A percentile compares a stretch with the other conserved stretches of the same genome.
phyloP scores from a whole-genome alignment of 169 alveolate species.

The Cryptosporidium meleagridis region DNA sequence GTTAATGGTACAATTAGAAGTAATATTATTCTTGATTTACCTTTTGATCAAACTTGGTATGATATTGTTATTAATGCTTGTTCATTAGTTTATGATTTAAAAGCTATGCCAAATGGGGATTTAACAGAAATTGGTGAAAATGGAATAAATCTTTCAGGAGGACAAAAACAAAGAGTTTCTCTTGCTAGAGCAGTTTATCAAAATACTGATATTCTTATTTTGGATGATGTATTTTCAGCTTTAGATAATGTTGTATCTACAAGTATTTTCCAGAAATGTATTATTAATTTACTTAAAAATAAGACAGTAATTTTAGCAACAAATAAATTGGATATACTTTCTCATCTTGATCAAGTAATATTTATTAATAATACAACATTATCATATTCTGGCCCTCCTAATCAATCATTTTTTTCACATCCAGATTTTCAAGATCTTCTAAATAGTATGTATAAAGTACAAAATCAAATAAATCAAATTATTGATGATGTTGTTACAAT shows the following conservation, averaged over 20 bases:
- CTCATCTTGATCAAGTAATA: slow-evolving; percentile 34
- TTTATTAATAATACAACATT: slow-evolving; percentile 35
- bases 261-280: slow-evolving; percentile 77
- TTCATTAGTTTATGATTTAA: slow-evolving; percentile 76
- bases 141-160: slow-evolving; percentile 86
- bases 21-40: slow-evolving; percentile 81
- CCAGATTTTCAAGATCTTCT: slow-evolving; percentile 50
- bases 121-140: slow-evolving; percentile 85
- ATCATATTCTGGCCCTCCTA: slow-evolving; percentile 57
- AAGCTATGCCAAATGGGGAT: slow-evolving; percentile 79
- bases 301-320: slow-evolving; percentile 78
- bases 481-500: slow-evolving; percentile 65
- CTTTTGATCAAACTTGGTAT: slow-evolving; percentile 78
- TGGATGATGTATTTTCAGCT: slow-evolving; percentile 87
- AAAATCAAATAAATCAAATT: slow-evolving; percentile 31
- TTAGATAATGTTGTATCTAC: slow-evolving; percentile 83
- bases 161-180: slow-evolving; percentile 85
- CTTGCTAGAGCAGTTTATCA: slow-evolving; percentile 88
- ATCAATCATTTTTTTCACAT: slow-evolving; percentile 9
- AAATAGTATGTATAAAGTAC: slow-evolving; percentile 46
- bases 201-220: slow-evolving; percentile 80
- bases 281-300: slow-evolving; percentile 33
- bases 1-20: slow-evolving; percentile 79
- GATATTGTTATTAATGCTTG: slow-evolving; percentile 77
- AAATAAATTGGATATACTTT: slow-evolving; percentile 70